A percentile compares a stretch with the other conserved stretches of the same genome.
Conservation (phyloP, 2,329 filamentous ascomycete species). For the Sporothrix pseudoabietina region DNA sequence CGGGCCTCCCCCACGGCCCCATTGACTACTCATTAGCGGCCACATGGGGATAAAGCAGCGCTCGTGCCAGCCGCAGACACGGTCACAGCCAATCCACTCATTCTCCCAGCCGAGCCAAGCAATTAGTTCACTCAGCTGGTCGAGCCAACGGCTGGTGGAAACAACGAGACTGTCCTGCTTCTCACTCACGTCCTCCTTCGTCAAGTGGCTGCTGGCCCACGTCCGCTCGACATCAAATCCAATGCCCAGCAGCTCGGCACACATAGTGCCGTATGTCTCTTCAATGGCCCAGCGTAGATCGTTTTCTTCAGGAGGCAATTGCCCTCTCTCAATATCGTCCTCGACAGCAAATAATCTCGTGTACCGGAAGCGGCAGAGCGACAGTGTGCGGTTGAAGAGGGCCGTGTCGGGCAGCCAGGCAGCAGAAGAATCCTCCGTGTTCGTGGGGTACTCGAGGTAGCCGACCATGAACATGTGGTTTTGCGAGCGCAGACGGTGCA, state of each 20-base stretch:
- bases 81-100: slow-evolving; percentile 47
- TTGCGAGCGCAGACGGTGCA: slow-evolving; percentile 42
- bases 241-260: slow-evolving; percentile 46
- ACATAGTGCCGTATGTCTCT: slow-evolving; percentile 47
- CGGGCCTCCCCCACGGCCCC: slow-evolving; percentile 25
- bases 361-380: slow-evolving; percentile 48
- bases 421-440: background rate
- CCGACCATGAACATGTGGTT: slow-evolving; percentile 50
- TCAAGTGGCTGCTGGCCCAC: slow-evolving; percentile 40
- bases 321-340: slow-evolving; percentile 30
- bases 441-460: slow-evolving; percentile 49
- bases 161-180: background rate
- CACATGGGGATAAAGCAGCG: slow-evolving; percentile 56
- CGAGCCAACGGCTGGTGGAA: slow-evolving; percentile 37
- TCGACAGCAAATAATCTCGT: slow-evolving; percentile 42
- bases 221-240: slow-evolving; percentile 47
- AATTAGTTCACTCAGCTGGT: slow-evolving; percentile 47
- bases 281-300: slow-evolving; percentile 46
- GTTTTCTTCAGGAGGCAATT: slow-evolving; percentile 43
- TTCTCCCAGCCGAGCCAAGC: slow-evolving; percentile 56
- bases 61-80: slow-evolving; percentile 48
- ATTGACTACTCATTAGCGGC: slow-evolving; percentile 42
- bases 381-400: slow-evolving; percentile 44
- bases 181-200: background rate
- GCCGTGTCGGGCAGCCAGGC: slow-evolving; percentile 42